These are phyloP conservation scores for Calonectria naviculata DNA, from an alignment of 2,329 filamentous ascomycete genomes.

Conservation along the genomic window DNA sequence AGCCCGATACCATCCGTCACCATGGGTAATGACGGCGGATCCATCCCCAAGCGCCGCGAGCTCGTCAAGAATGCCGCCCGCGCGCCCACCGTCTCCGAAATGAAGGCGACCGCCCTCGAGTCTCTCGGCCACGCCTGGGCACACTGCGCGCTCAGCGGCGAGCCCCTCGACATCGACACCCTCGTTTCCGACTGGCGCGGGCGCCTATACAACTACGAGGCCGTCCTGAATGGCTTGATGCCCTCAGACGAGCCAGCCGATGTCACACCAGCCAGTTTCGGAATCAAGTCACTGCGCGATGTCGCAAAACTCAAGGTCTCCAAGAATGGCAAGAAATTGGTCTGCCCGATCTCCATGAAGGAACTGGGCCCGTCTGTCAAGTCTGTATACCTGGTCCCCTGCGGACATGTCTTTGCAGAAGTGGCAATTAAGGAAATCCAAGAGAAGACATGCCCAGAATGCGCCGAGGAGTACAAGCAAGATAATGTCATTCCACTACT, in stretches of 20 bases:
- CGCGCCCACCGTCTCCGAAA: conserved; percentile 81
- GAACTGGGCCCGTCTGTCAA: conserved; percentile 83
- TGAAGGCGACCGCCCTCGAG: conserved; percentile 90
- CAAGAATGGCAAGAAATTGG: conserved; percentile 67
- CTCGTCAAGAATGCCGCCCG: conserved; percentile 94
- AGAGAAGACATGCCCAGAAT: conserved; percentile 74
- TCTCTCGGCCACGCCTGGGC: conserved; percentile 89
- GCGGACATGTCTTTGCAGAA: conserved; percentile 94
- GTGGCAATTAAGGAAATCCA: conserved; percentile 84
- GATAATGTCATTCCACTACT: conserved; percentile 88
- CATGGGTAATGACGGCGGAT: conserved; percentile 99
- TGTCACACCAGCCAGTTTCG: conserved; percentile 57
- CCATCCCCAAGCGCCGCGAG: conserved; percentile 94
- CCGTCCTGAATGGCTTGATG: conserved; percentile 74
- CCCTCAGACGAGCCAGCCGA: conserved; percentile 69
- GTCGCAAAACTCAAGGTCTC: conserved; percentile 86
- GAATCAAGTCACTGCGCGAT: conserved; percentile 86
- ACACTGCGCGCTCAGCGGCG: conserved; percentile 86
- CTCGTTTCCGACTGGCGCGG: conserved; percentile 88
- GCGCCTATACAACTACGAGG: conserved; percentile 94
- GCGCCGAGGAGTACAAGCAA: conserved; percentile 77
- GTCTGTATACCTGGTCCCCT: conserved; percentile 91
- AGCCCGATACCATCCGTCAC: conserved; percentile 16
- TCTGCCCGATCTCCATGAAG: conserved; percentile 90
- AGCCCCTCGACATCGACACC: conserved; percentile 74